Base-by-base conservation (phyloP, 2,329 filamentous ascomycete species). In the Aspergillus fumigatus region DNA sequence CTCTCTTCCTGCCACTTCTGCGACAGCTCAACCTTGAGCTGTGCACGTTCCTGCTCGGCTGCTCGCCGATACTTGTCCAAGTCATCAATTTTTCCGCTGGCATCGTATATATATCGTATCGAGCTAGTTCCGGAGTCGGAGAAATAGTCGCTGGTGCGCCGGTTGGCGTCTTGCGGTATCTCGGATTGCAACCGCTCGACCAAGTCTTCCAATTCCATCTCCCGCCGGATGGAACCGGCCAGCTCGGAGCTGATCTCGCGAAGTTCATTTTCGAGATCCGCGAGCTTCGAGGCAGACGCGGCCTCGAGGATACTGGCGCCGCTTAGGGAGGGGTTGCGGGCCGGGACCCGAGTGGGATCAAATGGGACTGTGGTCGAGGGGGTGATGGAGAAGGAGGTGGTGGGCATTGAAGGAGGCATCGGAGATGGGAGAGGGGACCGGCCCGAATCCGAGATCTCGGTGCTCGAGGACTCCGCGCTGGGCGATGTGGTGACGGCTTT, bases 131-230 rank as follows among this genome's bases (percentile, higher is more conserved):
- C 94, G 5, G 92, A 96, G 73, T 99, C 94, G 2, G 94, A 99
- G 72, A 94, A 99, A 77, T 99, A 97, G 75, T 99, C 94, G 75
- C 94, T 97, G 9, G 90, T 95, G 59, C 93, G 84, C 71, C 89
- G 88, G 61, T 84, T 86, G 27, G 82, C 58, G n/a, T 79, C 73
- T 66, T 64, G 79, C 70, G 73, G 80, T 75, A 67, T 81, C 68
- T 97, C 92, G n/a, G 85, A 79, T 71, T 97, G 92, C 65, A 96
- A 78, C 56, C 89, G 83, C 63, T 99, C 94, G 0, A 97, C 87
- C 49, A 97, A 81, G 73, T 99, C 94, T 74, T 99, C 94, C 32
- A 99, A 77, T 65, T 99, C 94, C 84, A 99, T 93, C 78, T 99
- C 94, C 59, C 94, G 86, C 66, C 90, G 86, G 69, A 99, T 97